phyloP scores from a whole-genome alignment of 2,329 filamentous ascomycete species.

The Pseudogymnoascus sp. region DNA sequence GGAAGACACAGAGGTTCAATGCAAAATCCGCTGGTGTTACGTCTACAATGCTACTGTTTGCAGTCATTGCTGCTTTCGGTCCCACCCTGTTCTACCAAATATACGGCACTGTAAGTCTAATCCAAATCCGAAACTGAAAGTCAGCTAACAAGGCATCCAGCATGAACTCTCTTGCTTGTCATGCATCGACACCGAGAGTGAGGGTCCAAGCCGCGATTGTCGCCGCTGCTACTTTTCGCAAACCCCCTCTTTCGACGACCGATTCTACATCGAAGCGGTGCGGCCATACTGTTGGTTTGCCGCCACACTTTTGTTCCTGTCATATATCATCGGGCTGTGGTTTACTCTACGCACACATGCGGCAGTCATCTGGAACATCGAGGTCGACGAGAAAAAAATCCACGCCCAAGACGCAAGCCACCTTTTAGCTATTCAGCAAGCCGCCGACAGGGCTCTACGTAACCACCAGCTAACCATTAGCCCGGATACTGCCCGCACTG shows the following conservation, averaged over 20 bases:
- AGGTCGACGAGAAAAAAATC: conserved; percentile 69
- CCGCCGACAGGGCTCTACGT: conserved; percentile 20
- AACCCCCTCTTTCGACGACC: conserved; percentile 72
- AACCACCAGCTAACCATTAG: conserved; percentile 22
- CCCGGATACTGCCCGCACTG: conserved; percentile 23
- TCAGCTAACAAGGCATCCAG: conserved; percentile 39
- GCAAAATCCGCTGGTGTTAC: conserved; percentile 93
- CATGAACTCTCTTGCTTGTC: conserved; percentile 86
- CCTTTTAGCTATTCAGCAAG: conserved; percentile 19
- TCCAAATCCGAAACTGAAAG: background rate
- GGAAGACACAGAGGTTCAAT: conserved; percentile 98
- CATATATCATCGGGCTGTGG: conserved; percentile 88
- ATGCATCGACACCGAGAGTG: conserved; percentile 44
- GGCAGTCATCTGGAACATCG: conserved; percentile 91
- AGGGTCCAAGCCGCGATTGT: conserved; percentile 59
- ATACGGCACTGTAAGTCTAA: conserved; percentile 69
- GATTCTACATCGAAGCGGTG: conserved; percentile 86
- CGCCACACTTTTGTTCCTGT: conserved; percentile 78
- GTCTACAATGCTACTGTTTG: conserved; percentile 95
- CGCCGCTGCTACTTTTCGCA: conserved; percentile 93
- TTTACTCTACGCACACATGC: conserved; percentile 95
- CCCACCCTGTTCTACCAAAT: conserved; percentile 98
- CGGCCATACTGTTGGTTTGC: conserved; percentile 90
- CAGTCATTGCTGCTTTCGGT: conserved; percentile 89
- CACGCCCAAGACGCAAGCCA: conserved; percentile 27